Percentiles rank a stretch among this genome's conserved stretches.
These are phyloP conservation scores for Penicillium palitans DNA, from an alignment of 2,329 filamentous ascomycete genomes.

Conservation along the genomic window DNA sequence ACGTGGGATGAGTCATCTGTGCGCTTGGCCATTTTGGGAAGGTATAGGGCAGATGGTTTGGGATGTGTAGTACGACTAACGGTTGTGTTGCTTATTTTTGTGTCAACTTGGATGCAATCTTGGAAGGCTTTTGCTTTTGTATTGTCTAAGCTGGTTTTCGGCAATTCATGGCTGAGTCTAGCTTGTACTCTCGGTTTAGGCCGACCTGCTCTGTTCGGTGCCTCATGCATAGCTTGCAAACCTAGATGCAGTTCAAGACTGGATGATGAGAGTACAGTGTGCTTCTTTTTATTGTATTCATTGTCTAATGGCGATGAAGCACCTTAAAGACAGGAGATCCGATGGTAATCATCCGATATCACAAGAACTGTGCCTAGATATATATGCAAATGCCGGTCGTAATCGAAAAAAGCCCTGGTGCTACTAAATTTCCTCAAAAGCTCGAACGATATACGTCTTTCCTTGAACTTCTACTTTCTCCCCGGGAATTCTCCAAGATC, in stretches of 20 bases:
- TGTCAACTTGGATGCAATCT: too few species aligned
- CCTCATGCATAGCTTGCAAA: not conserved
- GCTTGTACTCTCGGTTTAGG: not conserved
- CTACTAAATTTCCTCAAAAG: conserved; percentile 27
- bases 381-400: not conserved
- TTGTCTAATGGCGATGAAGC: not conserved
- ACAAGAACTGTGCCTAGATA: not conserved
- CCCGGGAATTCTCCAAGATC: conserved; percentile 19
- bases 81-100: not conserved
- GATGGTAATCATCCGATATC: not conserved
- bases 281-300: not conserved
- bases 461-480: conserved; percentile 23
- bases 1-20: conserved; percentile 16
- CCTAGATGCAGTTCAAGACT: not conserved
- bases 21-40: conserved; percentile 9
- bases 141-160: not conserved
- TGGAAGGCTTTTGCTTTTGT: not conserved
- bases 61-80: not conserved
- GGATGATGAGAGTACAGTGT: not conserved
- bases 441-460: conserved; percentile 26
- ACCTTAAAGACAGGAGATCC: not conserved
- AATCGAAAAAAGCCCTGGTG: not conserved
- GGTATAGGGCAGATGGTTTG: not conserved
- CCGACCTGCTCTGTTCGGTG: not conserved
- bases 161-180: too few species aligned